phyloP scores from a whole-genome alignment of 176 grass and related monocot species.

The Avena sativa region DNA sequence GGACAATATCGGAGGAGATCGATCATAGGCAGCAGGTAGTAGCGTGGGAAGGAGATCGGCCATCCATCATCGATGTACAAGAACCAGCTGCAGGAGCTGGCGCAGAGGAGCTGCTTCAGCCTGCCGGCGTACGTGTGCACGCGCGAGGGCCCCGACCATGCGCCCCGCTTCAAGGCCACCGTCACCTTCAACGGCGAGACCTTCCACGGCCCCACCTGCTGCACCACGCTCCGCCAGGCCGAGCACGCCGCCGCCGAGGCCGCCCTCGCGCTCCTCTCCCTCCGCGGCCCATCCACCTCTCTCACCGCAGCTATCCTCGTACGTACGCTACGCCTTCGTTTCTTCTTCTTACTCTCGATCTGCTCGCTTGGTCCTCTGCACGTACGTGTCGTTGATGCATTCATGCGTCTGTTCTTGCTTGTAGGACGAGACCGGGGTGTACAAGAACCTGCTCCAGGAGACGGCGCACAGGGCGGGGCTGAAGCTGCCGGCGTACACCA shows the following conservation, averaged over 20 bases:
- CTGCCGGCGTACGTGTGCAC: conserved; percentile 81
- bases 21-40: neutral
- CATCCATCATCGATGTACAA: conserved; percentile 60
- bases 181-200: conserved; percentile 95
- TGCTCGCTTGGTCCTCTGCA: neutral
- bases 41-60: neutral
- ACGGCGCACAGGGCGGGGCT: conserved; percentile 84
- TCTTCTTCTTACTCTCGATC: neutral
- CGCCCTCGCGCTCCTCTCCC: conserved; percentile 67
- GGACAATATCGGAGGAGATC: neutral
- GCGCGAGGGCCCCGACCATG: conserved; percentile 83
- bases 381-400: no score
- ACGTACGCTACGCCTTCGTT: neutral
- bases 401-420: neutral
- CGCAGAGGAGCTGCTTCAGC: conserved; percentile 96
- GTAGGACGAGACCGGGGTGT: conserved; percentile 95
- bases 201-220: conserved; percentile 72
- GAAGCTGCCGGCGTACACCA: conserved; percentile 85
- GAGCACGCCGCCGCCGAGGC: conserved; percentile 94
- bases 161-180: conserved; percentile 83
- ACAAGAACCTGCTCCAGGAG: conserved; percentile 96
- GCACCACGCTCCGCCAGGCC: conserved; percentile 82
- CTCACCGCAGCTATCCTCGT: conserved; percentile 80
- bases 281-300: conserved; percentile 73
- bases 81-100: conserved; percentile 97